A percentile compares a stretch with the other conserved stretches of the same genome.
phyloP scores from a whole-genome alignment of 768 basidiomycete species.

The Mycena epipterygia region DNA sequence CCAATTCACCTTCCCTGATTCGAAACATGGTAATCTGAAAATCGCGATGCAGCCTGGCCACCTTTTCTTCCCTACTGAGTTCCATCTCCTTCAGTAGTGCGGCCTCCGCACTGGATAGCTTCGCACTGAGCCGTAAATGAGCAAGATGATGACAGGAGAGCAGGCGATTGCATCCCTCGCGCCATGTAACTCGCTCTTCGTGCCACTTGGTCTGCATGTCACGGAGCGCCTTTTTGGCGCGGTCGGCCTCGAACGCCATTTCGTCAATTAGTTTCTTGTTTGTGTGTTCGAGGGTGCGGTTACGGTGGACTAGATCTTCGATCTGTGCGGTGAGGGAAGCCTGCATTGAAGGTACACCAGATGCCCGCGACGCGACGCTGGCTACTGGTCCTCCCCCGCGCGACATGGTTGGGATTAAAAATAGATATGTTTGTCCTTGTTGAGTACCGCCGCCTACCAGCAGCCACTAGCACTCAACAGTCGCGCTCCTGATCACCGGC shows the following conservation, averaged over 20 bases:
- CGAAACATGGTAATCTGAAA: conserved; percentile 78
- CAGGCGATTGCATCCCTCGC: conserved; percentile 71
- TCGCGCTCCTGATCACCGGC: no score
- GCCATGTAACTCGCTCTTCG: conserved; percentile 65
- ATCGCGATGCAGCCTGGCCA: conserved; percentile 74
- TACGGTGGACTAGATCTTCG: conserved; percentile 79
- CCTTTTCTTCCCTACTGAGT: conserved; percentile 65
- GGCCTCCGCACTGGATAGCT: conserved; percentile 67
- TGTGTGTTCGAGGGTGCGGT: conserved; percentile 73
- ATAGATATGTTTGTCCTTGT: neutral
- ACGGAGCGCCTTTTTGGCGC: conserved; percentile 56
- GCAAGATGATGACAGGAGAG: conserved; percentile 75
- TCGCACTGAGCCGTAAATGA: conserved; percentile 68
- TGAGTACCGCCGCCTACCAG: neutral
- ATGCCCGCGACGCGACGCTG: conserved; percentile 7
- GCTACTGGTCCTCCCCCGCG: conserved; percentile 20
- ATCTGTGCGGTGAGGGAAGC: conserved; percentile 77
- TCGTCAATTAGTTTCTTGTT: conserved; percentile 68
- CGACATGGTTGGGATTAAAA: conserved; percentile 21
- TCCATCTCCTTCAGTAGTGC: conserved; percentile 69
- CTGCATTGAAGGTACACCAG: conserved; percentile 54
- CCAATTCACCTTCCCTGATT: conserved; percentile 71
- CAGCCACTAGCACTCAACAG: no score
- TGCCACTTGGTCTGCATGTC: conserved; percentile 65
- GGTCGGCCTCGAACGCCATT: conserved; percentile 56